phyloP scores from a whole-genome alignment of 2,329 filamentous ascomycete species.

The Fusarium sp. region DNA sequence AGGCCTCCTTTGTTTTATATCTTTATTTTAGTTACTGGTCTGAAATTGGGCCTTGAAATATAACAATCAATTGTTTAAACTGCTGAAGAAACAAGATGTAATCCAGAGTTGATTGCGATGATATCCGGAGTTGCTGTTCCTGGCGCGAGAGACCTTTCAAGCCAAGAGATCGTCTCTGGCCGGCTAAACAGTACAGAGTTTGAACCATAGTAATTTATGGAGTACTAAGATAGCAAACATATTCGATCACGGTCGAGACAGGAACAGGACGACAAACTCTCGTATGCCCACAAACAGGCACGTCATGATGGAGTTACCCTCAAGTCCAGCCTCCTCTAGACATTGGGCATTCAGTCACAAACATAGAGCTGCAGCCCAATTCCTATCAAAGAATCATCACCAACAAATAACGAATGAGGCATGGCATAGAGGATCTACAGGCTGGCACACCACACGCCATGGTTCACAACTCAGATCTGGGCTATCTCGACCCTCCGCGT shows the following conservation, averaged over 20 bases:
- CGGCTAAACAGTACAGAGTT: slow-evolving; percentile 35
- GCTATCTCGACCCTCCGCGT: slow-evolving; percentile 45
- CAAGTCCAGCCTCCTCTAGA: slow-evolving; percentile 10
- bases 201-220: slow-evolving; percentile 19
- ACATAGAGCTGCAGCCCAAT: slow-evolving; percentile 1
- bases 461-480: slow-evolving; percentile 45
- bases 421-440: slow-evolving; percentile 37
- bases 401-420: slow-evolving; percentile 26
- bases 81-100: slow-evolving; percentile 8
- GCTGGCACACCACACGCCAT: slow-evolving; percentile 40
- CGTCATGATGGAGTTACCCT: slow-evolving; percentile 16
- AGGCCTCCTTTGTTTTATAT: slow-evolving; percentile 28
- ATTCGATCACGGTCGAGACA: slow-evolving; percentile 12
- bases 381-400: slow-evolving; percentile 9
- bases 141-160: slow-evolving; percentile 33
- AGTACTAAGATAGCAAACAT: slow-evolving; percentile 5
- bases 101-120: background rate
- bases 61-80: slow-evolving; percentile 15
- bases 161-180: slow-evolving; percentile 20
- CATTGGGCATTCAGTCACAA: slow-evolving; percentile 12
- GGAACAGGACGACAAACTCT: slow-evolving; percentile 7
- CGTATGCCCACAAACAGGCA: slow-evolving; percentile 8
- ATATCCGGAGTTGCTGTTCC: slow-evolving; percentile 30
- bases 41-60: slow-evolving; percentile 26
- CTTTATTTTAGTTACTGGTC: slow-evolving; percentile 29